These are phyloP conservation scores for Candida sp. DNA, from an alignment of 1,139 yeast genomes.

Conservation along the genomic window DNA sequence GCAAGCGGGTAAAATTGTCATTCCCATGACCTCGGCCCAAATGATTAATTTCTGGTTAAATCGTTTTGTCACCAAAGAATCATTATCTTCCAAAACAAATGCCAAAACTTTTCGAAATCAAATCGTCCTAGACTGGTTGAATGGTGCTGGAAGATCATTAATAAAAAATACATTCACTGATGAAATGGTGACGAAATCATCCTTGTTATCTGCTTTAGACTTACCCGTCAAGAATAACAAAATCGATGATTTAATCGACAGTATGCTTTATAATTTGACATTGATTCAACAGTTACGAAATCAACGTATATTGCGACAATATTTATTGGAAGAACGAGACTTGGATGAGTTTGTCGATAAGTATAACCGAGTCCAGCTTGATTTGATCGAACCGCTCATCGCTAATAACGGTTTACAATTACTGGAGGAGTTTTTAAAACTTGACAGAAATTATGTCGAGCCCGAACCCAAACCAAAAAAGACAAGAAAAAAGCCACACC, in stretches of 20 bases:
- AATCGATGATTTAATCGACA: conserved; percentile 41
- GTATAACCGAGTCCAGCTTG: conserved; percentile 9
- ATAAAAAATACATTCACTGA: background rate
- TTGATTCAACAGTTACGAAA: conserved; percentile 19
- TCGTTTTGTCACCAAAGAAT: conserved; percentile 23
- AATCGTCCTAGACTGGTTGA: conserved; percentile 15
- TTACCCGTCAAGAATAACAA: conserved; percentile 14
- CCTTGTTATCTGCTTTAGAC: conserved; percentile 6
- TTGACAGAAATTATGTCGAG: no score
- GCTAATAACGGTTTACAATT: conserved; percentile 8
- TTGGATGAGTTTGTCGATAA: conserved; percentile 9
- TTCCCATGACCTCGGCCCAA: conserved; percentile 33
- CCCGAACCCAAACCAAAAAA: no score
- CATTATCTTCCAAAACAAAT: conserved; percentile 14
- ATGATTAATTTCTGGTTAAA: conserved; percentile 40
- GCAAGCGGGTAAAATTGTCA: conserved; percentile 10
- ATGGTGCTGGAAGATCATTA: background rate
- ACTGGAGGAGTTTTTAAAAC: background rate
- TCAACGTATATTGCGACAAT: conserved; percentile 5
- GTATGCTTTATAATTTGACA: conserved; percentile 33
- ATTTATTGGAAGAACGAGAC: conserved; percentile 7
- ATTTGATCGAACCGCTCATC: conserved; percentile 9
- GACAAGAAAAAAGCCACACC: no score
- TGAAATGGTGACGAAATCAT: conserved; percentile 4
- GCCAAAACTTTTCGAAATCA: conserved; percentile 19